Base-by-base conservation (phyloP, 345 rosid species). In the Hibiscus syriacus region DNA sequence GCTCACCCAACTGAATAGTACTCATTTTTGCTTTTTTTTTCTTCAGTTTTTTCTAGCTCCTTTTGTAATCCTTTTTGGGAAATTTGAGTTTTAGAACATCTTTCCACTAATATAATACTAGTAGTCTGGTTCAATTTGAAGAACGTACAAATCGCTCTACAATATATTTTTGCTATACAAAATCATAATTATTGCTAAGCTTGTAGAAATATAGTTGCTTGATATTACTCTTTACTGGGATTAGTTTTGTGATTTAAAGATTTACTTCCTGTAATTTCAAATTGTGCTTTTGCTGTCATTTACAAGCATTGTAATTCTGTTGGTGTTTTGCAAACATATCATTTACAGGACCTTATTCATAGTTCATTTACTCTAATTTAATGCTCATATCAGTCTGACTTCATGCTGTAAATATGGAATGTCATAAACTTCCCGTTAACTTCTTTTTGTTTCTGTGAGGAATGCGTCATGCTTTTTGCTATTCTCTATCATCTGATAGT, bases 401-500 rank as follows among this genome's bases (percentile, higher is more conserved):
- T 10, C 26, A 64, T 64, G 56, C 68, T 22, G 41, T 5, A 26
- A 48, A 48, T 65, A 63, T 43, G 3, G 68, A 48, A 38, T 45
- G n/a, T 43, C 23, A 3, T 11, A 38, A 36, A 60, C 27, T 30
- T 46, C 10, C 11, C 11, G 12, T 5, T 0, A 14, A 11, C n/a
- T 48, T 48, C 5, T 30, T 26, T 50, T 49, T 50, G n/a, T 16
- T 41, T 27, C 26, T 29, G 22, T 49, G 27, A 58, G 27, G 54
- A 69, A 65, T 26, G 22, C 66, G 45, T 65, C 29, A 38, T 68
- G 52, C n/a, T 41, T 62, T 62, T 39, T 0, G 16, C 25, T 62
- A 5, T 45, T 64, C 25, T 64, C 23, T 64, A 64, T 64, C 39
- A 64, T 46, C 25, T 64, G 26, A 69, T 45, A 52, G 48, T 52